phyloP scores from a whole-genome alignment of 441 rosid genomes.

The Macaranga tanarius region DNA sequence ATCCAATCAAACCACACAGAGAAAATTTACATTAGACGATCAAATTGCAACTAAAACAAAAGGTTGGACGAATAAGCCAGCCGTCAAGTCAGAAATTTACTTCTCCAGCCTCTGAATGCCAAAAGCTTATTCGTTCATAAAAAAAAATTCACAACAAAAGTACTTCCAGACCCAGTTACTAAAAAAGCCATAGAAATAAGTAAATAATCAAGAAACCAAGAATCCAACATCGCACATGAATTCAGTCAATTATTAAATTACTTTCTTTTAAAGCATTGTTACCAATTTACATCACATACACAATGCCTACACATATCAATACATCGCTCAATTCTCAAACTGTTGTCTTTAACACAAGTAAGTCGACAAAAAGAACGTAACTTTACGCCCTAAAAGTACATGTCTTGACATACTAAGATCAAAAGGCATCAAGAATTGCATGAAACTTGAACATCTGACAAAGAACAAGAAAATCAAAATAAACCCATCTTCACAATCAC shows the following conservation, averaged over 20 bases:
- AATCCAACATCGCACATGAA: neutral
- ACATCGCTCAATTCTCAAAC: neutral
- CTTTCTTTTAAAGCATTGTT: neutral
- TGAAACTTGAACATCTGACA: slow-evolving; percentile 10
- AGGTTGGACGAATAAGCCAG: neutral
- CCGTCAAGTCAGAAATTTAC: neutral
- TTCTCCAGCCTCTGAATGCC: neutral
- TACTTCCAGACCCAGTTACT: neutral
- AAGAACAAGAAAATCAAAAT: slow-evolving; percentile 13
- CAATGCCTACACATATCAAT: neutral
- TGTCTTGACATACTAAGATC: neutral
- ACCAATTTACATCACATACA: neutral
- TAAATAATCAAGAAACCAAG: neutral
- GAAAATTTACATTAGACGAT: neutral
- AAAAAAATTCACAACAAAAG: neutral
- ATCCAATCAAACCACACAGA: slow-evolving; percentile 7
- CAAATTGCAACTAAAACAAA: slow-evolving; percentile 5
- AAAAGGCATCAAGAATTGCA: neutral
- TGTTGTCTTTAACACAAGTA: neutral
- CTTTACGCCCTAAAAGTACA: slow-evolving; percentile 4
- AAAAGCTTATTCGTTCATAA: neutral
- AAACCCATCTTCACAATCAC: slow-evolving; percentile 17
- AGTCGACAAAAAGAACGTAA: neutral
- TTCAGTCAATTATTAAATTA: neutral
- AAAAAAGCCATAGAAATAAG: neutral